Base-by-base conservation (phyloP, 2,329 filamentous ascomycete genomes). In the Sodiomyces alkalinus region DNA sequence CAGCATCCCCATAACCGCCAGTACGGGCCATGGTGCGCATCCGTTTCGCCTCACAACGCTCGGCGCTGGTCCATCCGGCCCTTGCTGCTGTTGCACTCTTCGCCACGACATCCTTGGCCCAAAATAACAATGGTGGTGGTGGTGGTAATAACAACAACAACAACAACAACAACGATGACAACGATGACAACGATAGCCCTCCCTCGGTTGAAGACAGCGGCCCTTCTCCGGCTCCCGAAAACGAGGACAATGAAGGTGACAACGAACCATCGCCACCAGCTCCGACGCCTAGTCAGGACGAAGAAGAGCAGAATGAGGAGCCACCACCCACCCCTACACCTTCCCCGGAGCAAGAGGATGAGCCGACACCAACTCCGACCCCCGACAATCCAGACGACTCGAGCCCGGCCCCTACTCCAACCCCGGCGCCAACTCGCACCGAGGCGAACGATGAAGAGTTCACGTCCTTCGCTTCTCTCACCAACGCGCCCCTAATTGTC, bases 31-130 rank as follows among this genome's bases (percentile, higher is more conserved):
- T 38, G 36, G 32, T 20, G 18, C 18, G 34, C 12, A 30, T 28
- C n/a, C 29, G 13, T 16, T 21, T 30, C 22, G 31, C 34, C 18
- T 22, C 36, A 28, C 35, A 34, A 33, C 35, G 30, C 24, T 25
- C 35, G 35, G 23, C 27, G 27, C 17, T 22, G 20, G 7, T n/a
- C 27, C 14, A 52, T 76, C 81, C 62, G 71, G 56, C 85, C 85
- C 86, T 94, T 92, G 38, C 34, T 37, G 29, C 26, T 24, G 15
- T 41, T n/a, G 39, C 46, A 11, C 27, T 54, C 7, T 43, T 52
- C 20, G 40, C 47, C 25, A 33, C 40, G 12, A 36, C 51, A 9
- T 45, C 32, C n/a, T 37, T 46, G 30, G 54, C 53, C n/a, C 51
- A 53, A 34, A 35, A 40, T 14, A 41, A 39, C 23, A n/a, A n/a